These are phyloP conservation scores for Nemania abortiva DNA, from an alignment of 2,329 filamentous ascomycete species.

Conservation along the genomic window DNA sequence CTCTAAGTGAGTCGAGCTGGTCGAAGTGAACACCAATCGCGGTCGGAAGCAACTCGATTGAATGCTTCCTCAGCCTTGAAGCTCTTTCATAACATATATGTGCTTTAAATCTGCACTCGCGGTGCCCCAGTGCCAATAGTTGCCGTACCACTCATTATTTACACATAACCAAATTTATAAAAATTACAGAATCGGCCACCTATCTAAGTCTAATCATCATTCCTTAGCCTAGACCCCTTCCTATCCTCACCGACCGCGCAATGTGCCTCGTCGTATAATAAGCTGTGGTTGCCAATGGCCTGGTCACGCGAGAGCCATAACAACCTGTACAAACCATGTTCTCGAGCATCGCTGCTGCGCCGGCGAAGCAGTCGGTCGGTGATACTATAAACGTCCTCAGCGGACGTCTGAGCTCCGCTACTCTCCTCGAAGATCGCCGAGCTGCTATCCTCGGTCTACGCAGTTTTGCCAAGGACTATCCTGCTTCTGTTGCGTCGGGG, in stretches of 20 bases:
- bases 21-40: neutral
- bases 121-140: neutral
- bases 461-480: slow-evolving; percentile 96
- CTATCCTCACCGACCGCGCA: slow-evolving; percentile 40
- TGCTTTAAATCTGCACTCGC: neutral
- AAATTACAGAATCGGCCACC: slow-evolving; percentile 7
- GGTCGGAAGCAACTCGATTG: neutral
- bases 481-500: slow-evolving; percentile 93
- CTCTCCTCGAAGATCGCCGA: slow-evolving; percentile 91
- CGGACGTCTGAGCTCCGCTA: slow-evolving; percentile 87
- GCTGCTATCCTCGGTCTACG: slow-evolving; percentile 92
- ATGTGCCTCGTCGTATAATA: slow-evolving; percentile 48
- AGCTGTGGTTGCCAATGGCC: slow-evolving; percentile 48
- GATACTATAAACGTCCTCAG: slow-evolving; percentile 94
- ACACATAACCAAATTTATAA: slow-evolving; percentile 9
- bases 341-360: slow-evolving; percentile 73
- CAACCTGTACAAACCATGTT: slow-evolving; percentile 64
- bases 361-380: slow-evolving; percentile 94
- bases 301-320: slow-evolving; percentile 44
- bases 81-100: neutral
- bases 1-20: neutral
- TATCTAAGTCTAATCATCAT: slow-evolving; percentile 1
- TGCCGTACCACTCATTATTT: slow-evolving; percentile 3
- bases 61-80: neutral
- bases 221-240: slow-evolving; percentile 6